phyloP scores from a whole-genome alignment of 2,329 filamentous ascomycete species.

The Calonectria pauciramosa region DNA sequence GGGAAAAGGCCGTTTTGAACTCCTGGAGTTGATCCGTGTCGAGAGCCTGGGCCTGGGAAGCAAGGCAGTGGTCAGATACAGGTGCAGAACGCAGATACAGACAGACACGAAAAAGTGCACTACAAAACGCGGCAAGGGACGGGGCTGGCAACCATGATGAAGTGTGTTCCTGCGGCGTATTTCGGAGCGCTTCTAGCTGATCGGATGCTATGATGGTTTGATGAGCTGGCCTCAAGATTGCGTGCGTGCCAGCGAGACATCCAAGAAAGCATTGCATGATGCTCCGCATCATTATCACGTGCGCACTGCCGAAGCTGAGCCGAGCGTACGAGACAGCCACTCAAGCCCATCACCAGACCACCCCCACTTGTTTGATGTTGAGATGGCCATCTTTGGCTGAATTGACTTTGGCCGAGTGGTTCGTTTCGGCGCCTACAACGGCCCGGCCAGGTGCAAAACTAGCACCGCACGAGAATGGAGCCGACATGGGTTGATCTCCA shows the following conservation, averaged over 20 bases:
- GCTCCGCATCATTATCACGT: neutral
- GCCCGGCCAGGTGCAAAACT: neutral
- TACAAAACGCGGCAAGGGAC: neutral
- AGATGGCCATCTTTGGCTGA: neutral
- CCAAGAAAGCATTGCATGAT: neutral
- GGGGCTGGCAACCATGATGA: neutral
- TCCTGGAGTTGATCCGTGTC: conserved; percentile 99
- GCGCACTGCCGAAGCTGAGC: neutral
- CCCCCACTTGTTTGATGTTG: neutral
- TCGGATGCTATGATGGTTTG: neutral
- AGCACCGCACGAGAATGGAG: neutral
- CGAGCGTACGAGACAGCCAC: neutral
- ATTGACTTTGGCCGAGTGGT: neutral
- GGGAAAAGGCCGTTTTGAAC: conserved; percentile 99
- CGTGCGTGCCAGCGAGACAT: neutral
- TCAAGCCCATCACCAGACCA: neutral
- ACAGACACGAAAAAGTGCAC: neutral
- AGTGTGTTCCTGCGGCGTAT: neutral
- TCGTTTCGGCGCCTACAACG: neutral
- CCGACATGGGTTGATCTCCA: neutral
- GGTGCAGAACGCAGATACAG: neutral
- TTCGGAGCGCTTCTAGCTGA: neutral
- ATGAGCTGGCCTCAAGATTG: neutral
- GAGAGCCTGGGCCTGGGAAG: conserved; percentile 88
- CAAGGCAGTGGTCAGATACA: neutral